A percentile compares a stretch with the other conserved stretches of the same genome.
Conservation (phyloP, 2,329 filamentous ascomycete species). For the Zymoseptoria tritici region DNA sequence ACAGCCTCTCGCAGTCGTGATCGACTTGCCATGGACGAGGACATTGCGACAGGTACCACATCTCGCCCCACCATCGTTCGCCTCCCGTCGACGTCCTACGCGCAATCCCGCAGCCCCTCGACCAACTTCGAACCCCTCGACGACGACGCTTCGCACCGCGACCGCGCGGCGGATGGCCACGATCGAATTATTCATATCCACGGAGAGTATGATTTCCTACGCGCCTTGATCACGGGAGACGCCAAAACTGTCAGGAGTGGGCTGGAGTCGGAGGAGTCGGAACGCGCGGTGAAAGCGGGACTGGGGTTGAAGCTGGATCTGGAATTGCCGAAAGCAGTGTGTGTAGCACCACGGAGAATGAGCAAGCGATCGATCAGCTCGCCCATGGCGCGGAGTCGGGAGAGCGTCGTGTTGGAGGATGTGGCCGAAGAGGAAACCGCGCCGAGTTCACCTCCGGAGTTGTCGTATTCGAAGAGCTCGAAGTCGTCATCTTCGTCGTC, state of each 20-base stretch:
- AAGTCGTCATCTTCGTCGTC: conserved; percentile 64
- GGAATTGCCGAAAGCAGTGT: neutral
- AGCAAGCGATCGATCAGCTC: neutral
- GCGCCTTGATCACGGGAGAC: neutral
- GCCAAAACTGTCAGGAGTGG: neutral
- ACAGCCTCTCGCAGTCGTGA: neutral
- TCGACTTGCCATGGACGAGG: neutral
- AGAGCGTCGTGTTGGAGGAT: neutral
- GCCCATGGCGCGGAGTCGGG: neutral
- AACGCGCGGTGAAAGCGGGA: neutral
- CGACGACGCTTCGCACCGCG: neutral
- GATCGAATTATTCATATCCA: neutral
- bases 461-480: conserved; percentile 74
- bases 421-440: conserved; percentile 10
- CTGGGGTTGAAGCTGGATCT: neutral
- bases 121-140: neutral
- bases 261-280: neutral
- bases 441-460: conserved; percentile 20
- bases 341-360: neutral
- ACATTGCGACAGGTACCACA: neutral
- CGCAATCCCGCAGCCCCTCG: neutral
- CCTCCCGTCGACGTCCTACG: neutral
- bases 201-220: neutral
- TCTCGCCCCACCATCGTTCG: neutral
- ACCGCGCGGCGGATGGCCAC: neutral